A percentile compares a stretch with the other conserved stretches of the same genome.
Evolutionary conservation across 352 stramenopile genomes (phyloP).

Genomic region (Phytophthora lateralis): DNA sequence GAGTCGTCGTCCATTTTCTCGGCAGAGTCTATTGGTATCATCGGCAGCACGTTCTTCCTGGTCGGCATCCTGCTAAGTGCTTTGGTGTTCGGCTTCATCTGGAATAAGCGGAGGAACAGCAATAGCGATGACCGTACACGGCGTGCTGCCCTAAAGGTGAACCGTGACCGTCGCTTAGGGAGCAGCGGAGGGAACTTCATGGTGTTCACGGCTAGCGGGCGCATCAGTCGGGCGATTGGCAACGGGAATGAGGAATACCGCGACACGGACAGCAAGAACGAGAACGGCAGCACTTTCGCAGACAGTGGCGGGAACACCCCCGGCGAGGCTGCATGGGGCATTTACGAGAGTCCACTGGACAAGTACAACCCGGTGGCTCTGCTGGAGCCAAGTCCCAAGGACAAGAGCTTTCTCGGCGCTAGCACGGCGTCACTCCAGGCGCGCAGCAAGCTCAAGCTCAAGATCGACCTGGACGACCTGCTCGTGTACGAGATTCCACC

Average conservation of each 20-base stretch:
- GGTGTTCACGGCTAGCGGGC: conserved; percentile 35
- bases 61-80: conserved; percentile 46
- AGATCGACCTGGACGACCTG: conserved; percentile 66
- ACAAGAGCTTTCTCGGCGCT: conserved; percentile 28
- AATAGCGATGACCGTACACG: conserved; percentile 15
- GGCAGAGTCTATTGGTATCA: conserved; percentile 51
- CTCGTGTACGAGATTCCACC: conserved; percentile 79
- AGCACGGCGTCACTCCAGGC: conserved; percentile 38
- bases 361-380: conserved; percentile 63
- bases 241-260: conserved; percentile 32
- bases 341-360: conserved; percentile 41
- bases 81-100: conserved; percentile 45
- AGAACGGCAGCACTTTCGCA: conserved; percentile 57
- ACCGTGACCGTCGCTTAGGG: conserved; percentile 32
- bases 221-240: conserved; percentile 29
- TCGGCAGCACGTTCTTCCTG: conserved; percentile 55
- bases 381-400: conserved; percentile 56
- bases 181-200: conserved; percentile 42
- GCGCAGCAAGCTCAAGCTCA: conserved; percentile 50
- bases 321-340: conserved; percentile 20
- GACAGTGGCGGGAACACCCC: conserved; percentile 34
- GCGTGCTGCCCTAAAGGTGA: conserved; percentile 25
- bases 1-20: conserved; percentile 46
- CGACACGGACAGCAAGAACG: conserved; percentile 49
- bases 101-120: conserved; percentile 30